Evolutionary conservation across 306 rosid genomes (phyloP), one percentile per base, ranked within the genome.

Genomic region (Pueraria montana): DNA sequence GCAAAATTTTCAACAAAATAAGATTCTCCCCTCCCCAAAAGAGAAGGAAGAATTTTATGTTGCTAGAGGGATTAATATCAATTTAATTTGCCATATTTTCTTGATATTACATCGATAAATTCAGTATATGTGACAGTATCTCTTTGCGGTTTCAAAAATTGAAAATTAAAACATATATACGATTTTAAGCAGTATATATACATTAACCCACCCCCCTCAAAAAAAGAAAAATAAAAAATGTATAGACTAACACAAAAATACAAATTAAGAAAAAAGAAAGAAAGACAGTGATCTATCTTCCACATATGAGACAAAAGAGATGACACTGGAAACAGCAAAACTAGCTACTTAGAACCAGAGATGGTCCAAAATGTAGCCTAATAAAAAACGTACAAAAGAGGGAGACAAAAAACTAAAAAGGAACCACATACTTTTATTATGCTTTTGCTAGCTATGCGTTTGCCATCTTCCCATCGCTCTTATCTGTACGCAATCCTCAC

Each of bases 281-380:
- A 36, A 58, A 76, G 87, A 80, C 68, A 83, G 81, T 64, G 78
- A 71, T 74, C 46, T 49, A 86, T 83, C 83, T 63, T 77, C 4
- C 55, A 62, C 55, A 70, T 0, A 80, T 72, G 68, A 84, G 82
- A 80, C 85, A 83, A 84, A 83, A 76, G 30, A 80, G 87, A 76
- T 77, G 83, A 77, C 84, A 77, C 59, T 16, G 79, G 80, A 78
- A 77, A 84, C 84, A 66, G 66, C 79, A 84, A 87, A 81, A 81
- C 76, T 38, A 68, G 85, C 83, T 71, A 76, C 27, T 55, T 55
- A 53, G 61, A 70, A 58, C 2, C 40, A 45, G 78, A 87, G 80
- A 77, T 87, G 86, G 88, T 84, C 86, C 90, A 81, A 81, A 32
- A 81, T 75, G 64, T 58, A 50, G 65, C 79, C 72, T 67, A 73